phyloP scores from a whole-genome alignment of 2,329 filamentous ascomycete species.

The Colletotrichum incanum region DNA sequence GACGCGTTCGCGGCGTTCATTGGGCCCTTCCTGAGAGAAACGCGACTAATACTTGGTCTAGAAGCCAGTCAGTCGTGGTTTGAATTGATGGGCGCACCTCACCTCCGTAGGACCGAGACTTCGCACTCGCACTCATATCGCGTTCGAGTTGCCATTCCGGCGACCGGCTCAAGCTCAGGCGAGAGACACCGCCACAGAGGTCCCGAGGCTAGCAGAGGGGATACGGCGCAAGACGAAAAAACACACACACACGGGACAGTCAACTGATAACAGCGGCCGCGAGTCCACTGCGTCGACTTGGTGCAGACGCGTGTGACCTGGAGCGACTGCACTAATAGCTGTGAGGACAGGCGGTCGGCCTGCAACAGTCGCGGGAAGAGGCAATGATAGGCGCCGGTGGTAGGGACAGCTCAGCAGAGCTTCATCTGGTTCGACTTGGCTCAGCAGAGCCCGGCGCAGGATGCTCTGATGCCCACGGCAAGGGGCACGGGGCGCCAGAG shows the following conservation, averaged over 20 bases:
- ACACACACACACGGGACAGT: background rate
- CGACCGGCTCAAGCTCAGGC: constrained; percentile 6
- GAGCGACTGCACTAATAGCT: background rate
- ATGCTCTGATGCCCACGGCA: background rate
- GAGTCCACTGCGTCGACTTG: constrained; percentile 25
- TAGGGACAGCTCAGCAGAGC: constrained; percentile 34
- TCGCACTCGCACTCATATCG: background rate
- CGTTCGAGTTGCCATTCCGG: background rate
- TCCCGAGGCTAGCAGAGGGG: background rate
- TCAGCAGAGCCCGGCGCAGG: constrained; percentile 9
- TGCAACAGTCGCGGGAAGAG: constrained; percentile 2
- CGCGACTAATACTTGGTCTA: background rate
- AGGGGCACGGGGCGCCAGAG: too few relatives aligned
- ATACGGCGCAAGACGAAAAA: background rate
- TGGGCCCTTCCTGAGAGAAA: background rate
- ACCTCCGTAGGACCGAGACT: background rate
- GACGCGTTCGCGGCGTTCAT: constrained; percentile 1
- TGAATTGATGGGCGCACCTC: background rate
- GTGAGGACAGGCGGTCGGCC: constrained; percentile 16
- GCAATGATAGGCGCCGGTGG: constrained; percentile 36
- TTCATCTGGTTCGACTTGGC: constrained; percentile 10
- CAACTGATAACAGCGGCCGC: constrained; percentile 12
- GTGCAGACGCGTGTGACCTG: constrained; percentile 23
- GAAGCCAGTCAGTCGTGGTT: background rate
- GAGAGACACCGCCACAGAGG: constrained; percentile 3